Evolutionary conservation across 116 monocot species (phyloP), one percentile per base, ranked within the genome.

Genomic region (Zostera marina): DNA sequence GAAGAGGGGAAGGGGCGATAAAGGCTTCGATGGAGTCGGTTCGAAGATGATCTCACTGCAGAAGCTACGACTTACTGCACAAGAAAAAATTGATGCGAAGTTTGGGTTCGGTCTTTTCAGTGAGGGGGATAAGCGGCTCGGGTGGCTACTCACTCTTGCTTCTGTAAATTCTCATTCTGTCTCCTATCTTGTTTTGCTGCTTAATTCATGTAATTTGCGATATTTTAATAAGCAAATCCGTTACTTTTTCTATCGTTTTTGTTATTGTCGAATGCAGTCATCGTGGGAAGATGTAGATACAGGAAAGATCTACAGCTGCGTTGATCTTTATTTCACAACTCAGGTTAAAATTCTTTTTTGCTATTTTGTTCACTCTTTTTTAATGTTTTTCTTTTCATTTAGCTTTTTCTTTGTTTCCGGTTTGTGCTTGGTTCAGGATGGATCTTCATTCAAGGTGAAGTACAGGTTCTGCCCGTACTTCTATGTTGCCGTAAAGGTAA

Each of bases 131-230:
- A 85, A 77, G 70, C 63, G 89, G 60, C 96, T 96, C 15, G 96
- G 96, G 58, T 96, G 96, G 96, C 70, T 96, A 38, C 89, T 96
- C 54, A 96, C 85, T 4, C 66, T 96, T 11, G 70, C 89, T n/a
- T 56, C 89, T 5, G 93, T 93, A 42, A 43, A 16, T 23, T 7
- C 16, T 9, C 47, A 47, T 20, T 21, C 46, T 56, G 14, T 47
- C 46, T 51, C 58, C 23, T 5, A 32, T 32, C 32, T 32, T 32
- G 32, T 3, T 32, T 32, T 32, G 32, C 5, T 32, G 32, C 32
- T 2, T 32, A 32, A 32, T 32, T 32, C 32, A 32, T 5, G 4
- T 2, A 32, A 32, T 32, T 32, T 32, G 32, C 4, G 32, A 32
- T 2, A 32, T 32, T 32, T 32, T 32, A 32, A 32, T 32, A 32